Conservation (phyloP, 2,329 filamentous ascomycete genomes). For the Colletotrichum caudatum region DNA sequence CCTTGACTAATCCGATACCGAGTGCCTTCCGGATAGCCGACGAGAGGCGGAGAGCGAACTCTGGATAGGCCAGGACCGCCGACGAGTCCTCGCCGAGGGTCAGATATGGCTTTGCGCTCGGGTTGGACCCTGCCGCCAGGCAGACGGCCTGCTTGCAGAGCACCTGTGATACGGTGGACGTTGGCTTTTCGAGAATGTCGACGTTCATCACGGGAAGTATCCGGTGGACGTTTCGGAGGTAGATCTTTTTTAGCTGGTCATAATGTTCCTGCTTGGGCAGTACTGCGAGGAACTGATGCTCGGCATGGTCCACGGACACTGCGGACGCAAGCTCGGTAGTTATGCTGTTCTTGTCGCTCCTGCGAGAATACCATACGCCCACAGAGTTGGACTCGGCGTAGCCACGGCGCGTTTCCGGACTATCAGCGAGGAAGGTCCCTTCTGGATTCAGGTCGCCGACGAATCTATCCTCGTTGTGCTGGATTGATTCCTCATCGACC, state of each 20-base stretch:
- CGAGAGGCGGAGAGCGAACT: constrained; percentile 37
- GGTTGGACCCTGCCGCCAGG: constrained; percentile 43
- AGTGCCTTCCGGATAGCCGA: constrained; percentile 39
- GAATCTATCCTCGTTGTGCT: constrained; percentile 40
- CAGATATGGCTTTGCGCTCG: constrained; percentile 41
- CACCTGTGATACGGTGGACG: constrained; percentile 37
- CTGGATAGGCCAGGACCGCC: constrained; percentile 29
- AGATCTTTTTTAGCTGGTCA: constrained; percentile 42
- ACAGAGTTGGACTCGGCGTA: constrained; percentile 38
- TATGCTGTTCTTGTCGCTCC: background rate
- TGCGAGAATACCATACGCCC: constrained; percentile 41
- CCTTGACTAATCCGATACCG: constrained; percentile 24
- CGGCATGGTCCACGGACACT: constrained; percentile 23
- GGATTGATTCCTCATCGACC: constrained; percentile 32
- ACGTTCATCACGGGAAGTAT: constrained; percentile 44
- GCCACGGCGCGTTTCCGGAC: constrained; percentile 29
- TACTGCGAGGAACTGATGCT: constrained; percentile 33
- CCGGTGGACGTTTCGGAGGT: constrained; percentile 39
- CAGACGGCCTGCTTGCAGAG: constrained; percentile 45
- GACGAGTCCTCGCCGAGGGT: constrained; percentile 32
- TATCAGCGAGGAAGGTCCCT: constrained; percentile 44
- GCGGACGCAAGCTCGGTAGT: constrained; percentile 23
- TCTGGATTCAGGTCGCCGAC: constrained; percentile 45
- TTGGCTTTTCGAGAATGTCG: constrained; percentile 42
- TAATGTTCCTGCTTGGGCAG: constrained; percentile 33